Evolutionary conservation across 2,329 filamentous ascomycete species (phyloP).

Genomic region (Byssoonygena ceratinophila): DNA sequence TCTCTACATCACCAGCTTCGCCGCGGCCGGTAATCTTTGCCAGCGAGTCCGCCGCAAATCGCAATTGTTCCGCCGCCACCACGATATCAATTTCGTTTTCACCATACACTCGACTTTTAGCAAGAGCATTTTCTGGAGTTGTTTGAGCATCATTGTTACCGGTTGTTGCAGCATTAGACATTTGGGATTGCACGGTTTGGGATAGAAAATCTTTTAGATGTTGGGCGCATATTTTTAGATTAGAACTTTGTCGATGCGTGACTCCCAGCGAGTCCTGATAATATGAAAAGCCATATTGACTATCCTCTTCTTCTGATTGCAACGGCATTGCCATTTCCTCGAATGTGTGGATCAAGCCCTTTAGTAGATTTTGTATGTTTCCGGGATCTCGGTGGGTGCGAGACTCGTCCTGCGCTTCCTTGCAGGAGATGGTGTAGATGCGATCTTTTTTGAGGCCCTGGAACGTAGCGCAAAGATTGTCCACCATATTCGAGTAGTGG

Average conservation of each 20-base stretch:
- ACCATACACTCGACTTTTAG: constrained; percentile 13
- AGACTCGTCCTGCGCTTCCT: constrained; percentile 38
- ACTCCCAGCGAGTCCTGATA: constrained; percentile 81
- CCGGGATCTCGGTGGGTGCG: constrained; percentile 42
- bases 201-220: constrained; percentile 64
- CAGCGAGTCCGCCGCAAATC: constrained; percentile 68
- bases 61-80: constrained; percentile 77
- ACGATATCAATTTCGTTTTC: constrained; percentile 60
- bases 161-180: neutral
- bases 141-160: constrained; percentile 11
- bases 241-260: constrained; percentile 75
- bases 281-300: constrained; percentile 49
- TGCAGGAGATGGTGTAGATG: constrained; percentile 63
- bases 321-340: constrained; percentile 34
- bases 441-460: constrained; percentile 25
- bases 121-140: constrained; percentile 18
- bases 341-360: constrained; percentile 58
- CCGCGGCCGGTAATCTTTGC: constrained; percentile 79
- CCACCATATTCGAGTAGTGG: constrained; percentile 9
- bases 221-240: constrained; percentile 60
- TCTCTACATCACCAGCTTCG: constrained; percentile 80
- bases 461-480: constrained; percentile 14
- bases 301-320: constrained; percentile 26
- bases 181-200: constrained; percentile 37
- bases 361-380: constrained; percentile 58